A percentile compares a stretch with the other conserved stretches of the same genome.
phyloP scores from a whole-genome alignment of 75 land plant species.

The Pinus tabuliformis region DNA sequence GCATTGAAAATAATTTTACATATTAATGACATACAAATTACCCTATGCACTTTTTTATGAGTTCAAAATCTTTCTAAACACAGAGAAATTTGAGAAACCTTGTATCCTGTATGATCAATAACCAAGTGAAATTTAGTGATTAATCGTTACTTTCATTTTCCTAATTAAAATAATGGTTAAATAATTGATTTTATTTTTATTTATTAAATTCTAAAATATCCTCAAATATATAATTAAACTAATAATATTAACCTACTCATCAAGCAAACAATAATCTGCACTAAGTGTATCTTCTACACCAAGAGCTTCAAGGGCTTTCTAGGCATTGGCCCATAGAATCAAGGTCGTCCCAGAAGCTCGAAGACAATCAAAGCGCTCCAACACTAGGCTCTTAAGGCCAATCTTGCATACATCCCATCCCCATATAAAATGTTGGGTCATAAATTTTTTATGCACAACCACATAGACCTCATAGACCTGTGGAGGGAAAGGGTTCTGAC shows the following conservation, averaged over 20 bases:
- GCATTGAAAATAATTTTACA: too few relatives aligned
- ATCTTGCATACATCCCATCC: constrained; percentile 8
- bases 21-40: too few relatives aligned
- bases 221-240: too few relatives aligned
- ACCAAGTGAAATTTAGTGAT: too few relatives aligned
- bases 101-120: not conserved
- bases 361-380: constrained; percentile 27
- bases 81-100: not conserved
- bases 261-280: not conserved
- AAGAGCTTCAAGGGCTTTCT: constrained; percentile 42
- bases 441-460: not conserved
- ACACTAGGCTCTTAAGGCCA: constrained; percentile 26
- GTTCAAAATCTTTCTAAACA: too few relatives aligned
- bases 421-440: not conserved
- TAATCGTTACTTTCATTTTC: not conserved
- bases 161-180: too few relatives aligned
- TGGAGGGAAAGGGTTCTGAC: constrained; percentile 19
- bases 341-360: constrained; percentile 36
- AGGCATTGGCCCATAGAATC: constrained; percentile 37
- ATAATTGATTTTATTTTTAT: not conserved
- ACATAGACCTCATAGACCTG: not conserved
- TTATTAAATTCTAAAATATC: too few relatives aligned
- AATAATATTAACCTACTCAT: constrained; percentile 6
- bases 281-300: constrained; percentile 27
- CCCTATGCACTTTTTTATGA: too few relatives aligned